These are phyloP conservation scores for Rubia balearica DNA, from an alignment of 305 asterid species.

Conservation along the genomic window DNA sequence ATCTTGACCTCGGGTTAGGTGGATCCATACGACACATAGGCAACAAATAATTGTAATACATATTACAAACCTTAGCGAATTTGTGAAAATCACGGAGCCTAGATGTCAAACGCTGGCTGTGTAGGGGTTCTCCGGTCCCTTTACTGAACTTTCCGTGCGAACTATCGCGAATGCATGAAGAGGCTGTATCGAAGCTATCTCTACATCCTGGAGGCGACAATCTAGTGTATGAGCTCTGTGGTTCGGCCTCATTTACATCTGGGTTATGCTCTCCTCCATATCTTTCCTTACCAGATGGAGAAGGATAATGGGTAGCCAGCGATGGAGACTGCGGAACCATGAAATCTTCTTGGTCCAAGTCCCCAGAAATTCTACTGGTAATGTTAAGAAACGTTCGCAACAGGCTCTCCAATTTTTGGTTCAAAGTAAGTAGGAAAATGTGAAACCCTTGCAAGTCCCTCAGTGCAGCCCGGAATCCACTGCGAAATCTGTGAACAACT, in stretches of 20 bases:
- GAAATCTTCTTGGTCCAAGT: constrained; percentile 68
- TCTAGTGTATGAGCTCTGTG: constrained; percentile 40
- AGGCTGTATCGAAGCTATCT: constrained; percentile 57
- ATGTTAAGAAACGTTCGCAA: constrained; percentile 63
- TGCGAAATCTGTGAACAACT: constrained; percentile 63
- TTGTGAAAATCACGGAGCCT: constrained; percentile 91
- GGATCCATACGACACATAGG: not conserved
- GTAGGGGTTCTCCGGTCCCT: constrained; percentile 66
- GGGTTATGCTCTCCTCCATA: constrained; percentile 33
- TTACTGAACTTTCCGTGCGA: constrained; percentile 58
- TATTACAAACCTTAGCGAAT: constrained; percentile 70
- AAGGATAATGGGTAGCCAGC: constrained; percentile 38
- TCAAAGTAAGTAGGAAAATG: constrained; percentile 82
- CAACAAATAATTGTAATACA: not conserved
- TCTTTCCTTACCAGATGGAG: constrained; percentile 59
- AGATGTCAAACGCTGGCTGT: constrained; percentile 74
- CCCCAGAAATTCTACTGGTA: constrained; percentile 51
- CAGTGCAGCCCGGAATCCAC: constrained; percentile 86
- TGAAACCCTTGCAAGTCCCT: constrained; percentile 95
- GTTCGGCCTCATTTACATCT: constrained; percentile 52
- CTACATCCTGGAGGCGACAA: constrained; percentile 50
- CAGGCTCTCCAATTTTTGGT: constrained; percentile 77
- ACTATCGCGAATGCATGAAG: constrained; percentile 70
- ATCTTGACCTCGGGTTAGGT: not conserved
- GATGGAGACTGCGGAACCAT: constrained; percentile 55